Conservation (phyloP, 2,329 filamentous ascomycete genomes). For the Aspergillus puulaauensis region DNA sequence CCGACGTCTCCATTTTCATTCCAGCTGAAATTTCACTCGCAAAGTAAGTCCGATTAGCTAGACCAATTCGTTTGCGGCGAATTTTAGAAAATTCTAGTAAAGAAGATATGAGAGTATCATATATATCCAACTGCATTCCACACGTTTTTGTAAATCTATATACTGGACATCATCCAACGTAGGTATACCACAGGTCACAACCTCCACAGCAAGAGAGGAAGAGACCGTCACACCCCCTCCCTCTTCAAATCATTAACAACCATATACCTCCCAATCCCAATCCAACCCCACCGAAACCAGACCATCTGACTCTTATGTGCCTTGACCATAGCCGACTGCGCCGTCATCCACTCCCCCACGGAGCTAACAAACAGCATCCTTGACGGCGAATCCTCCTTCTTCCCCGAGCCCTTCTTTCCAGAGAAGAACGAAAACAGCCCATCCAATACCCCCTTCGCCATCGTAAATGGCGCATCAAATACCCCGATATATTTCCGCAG, state of each 20-base stretch:
- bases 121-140: neutral
- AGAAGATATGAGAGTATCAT: neutral
- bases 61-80: neutral
- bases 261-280: conserved; percentile 90
- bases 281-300: conserved; percentile 98
- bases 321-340: conserved; percentile 81
- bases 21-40: neutral
- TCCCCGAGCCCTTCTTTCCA: conserved; percentile 22
- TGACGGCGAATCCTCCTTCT: conserved; percentile 54
- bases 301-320: conserved; percentile 96
- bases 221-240: conserved; percentile 33
- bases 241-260: conserved; percentile 80
- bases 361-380: conserved; percentile 71
- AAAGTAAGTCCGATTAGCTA: neutral
- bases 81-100: neutral
- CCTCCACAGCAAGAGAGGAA: neutral
- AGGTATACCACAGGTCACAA: conserved; percentile 19
- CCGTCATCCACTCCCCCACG: conserved; percentile 62
- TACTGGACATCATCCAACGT: neutral
- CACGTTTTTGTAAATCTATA: neutral
- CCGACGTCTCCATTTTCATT: neutral
- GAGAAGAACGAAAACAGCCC: conserved; percentile 2
- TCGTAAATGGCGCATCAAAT: conserved; percentile 71
- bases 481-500: conserved; percentile 78
- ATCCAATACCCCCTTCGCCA: conserved; percentile 56